Conservation (phyloP, 805 yeast genomes). For the Candida golubevii region DNA sequence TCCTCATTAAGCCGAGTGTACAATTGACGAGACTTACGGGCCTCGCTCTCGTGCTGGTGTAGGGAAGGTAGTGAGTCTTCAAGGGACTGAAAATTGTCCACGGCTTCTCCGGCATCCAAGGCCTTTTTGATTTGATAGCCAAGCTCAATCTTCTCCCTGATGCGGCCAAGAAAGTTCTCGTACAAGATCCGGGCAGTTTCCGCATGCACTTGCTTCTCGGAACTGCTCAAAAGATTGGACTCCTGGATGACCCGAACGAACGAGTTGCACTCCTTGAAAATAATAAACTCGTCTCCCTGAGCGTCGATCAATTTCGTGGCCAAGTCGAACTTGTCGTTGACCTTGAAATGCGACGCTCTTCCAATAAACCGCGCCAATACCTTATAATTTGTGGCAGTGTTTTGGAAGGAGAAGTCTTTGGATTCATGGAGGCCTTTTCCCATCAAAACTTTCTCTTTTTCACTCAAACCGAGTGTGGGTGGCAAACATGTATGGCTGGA, state of each 20-base stretch:
- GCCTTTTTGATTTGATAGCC: conserved; percentile 21
- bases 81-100: neutral
- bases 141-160: conserved; percentile 25
- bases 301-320: conserved; percentile 32
- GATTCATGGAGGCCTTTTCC: conserved; percentile 4
- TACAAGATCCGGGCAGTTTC: conserved; percentile 14
- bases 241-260: conserved; percentile 28
- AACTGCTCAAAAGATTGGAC: conserved; percentile 9
- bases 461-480: conserved; percentile 31
- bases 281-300: conserved; percentile 38
- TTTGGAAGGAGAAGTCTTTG: conserved; percentile 30
- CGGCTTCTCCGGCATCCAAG: conserved; percentile 1
- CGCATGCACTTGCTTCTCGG: conserved; percentile 13
- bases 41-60: neutral
- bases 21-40: conserved; percentile 13
- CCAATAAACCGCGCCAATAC: conserved; percentile 41
- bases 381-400: conserved; percentile 32
- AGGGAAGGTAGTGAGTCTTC: neutral
- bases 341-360: conserved; percentile 33
- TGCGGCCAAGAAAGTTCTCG: conserved; percentile 22
- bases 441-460: conserved; percentile 11
- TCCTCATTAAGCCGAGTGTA: conserved; percentile 11
- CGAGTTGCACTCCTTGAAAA: conserved; percentile 28
- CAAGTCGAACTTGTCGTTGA: conserved; percentile 22
- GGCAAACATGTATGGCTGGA: conserved; percentile 32